A percentile compares a stretch with the other conserved stretches of the same genome.
Conservation (phyloP, 768 basidiomycete genomes). For the Boletus tylopilopsis region DNA sequence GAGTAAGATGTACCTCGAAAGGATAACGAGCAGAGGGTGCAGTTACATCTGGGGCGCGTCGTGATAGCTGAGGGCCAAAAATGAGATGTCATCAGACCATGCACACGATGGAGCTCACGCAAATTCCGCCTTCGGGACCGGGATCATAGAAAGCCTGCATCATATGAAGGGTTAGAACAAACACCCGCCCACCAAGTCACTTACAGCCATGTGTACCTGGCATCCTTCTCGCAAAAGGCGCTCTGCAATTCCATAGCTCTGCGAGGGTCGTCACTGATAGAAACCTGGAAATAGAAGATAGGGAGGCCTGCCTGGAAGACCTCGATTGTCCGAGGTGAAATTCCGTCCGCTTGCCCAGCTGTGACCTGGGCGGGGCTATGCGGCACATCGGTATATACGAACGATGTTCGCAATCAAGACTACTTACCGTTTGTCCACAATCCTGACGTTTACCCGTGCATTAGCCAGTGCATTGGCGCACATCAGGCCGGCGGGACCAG, state of each 20-base stretch:
- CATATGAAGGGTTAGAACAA: not conserved
- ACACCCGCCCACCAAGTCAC: conserved; percentile 15
- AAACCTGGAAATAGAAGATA: not conserved
- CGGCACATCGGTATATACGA: not conserved
- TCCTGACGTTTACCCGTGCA: conserved; percentile 34
- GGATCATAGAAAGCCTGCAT: conserved; percentile 74
- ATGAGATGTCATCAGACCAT: not conserved
- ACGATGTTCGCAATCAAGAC: not conserved
- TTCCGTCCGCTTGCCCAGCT: conserved; percentile 28
- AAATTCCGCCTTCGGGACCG: conserved; percentile 53
- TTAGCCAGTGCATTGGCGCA: conserved; percentile 39
- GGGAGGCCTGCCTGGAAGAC: conserved; percentile 39
- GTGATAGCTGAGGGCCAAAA: conserved; percentile 45
- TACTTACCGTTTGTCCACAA: conserved; percentile 39
- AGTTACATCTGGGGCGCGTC: conserved; percentile 56
- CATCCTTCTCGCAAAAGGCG: conserved; percentile 56
- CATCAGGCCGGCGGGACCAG: conserved; percentile 42
- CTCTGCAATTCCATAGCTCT: conserved; percentile 77
- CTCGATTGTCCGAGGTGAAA: conserved; percentile 33
- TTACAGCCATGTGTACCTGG: conserved; percentile 64
- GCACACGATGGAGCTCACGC: conserved; percentile 33
- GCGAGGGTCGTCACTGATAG: not conserved
- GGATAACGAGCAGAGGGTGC: conserved; percentile 63
- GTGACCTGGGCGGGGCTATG: conserved; percentile 15
- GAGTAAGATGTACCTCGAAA: conserved; percentile 48